Base-by-base conservation (phyloP, 73 alveolate genomes). In the Paramecium biaurelia region DNA sequence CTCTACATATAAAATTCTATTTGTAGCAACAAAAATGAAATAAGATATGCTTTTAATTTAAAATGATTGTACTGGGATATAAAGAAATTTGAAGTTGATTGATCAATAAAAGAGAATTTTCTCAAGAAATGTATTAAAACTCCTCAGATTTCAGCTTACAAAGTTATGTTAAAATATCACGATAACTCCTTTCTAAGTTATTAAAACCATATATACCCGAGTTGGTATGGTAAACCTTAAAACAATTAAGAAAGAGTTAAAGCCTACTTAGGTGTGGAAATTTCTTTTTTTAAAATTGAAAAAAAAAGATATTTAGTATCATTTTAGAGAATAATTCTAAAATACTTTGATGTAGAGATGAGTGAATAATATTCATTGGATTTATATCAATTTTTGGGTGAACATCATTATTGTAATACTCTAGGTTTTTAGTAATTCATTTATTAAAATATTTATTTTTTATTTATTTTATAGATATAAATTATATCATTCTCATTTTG, bases 241-340 rank as follows among this genome's bases (percentile, higher is more conserved):
- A 70, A 2, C 2, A 24, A 12, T 32, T 70, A 10, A 20, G 86
- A 70, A 28, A 32, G 86, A 70, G 32, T 21, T 70, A 7, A 70
- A 70, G 32, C 58, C 86, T 15, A 28, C 7, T 32, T 32, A 70
- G 32, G 86, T 70, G 1, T 57, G 57, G 12, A 70, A 28, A 28
- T 70, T 70, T 32, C 57, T 70, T 15, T 1, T 15, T 1, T 70
- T 10, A 4, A 15, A 70, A 70, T 70, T 32, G 86, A 70, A 32
- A 70, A 70, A n/a, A 26, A 70, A 70, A 24, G 86, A 70, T 32
- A 70, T 70, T 57, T 70, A 70, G 32, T 57, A 70, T 32, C 57
- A 70, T 32, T 70, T 70, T 70, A 70, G 57, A 28, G 86, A 21
- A 12, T 10, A 20, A n/a, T 70, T 70, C 21, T 57, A 70, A 1